A percentile compares a stretch with the other conserved stretches of the same genome.
Evolutionary conservation across 2,329 filamentous ascomycete genomes (phyloP).

Genomic region (Colletotrichum chrysophilum): DNA sequence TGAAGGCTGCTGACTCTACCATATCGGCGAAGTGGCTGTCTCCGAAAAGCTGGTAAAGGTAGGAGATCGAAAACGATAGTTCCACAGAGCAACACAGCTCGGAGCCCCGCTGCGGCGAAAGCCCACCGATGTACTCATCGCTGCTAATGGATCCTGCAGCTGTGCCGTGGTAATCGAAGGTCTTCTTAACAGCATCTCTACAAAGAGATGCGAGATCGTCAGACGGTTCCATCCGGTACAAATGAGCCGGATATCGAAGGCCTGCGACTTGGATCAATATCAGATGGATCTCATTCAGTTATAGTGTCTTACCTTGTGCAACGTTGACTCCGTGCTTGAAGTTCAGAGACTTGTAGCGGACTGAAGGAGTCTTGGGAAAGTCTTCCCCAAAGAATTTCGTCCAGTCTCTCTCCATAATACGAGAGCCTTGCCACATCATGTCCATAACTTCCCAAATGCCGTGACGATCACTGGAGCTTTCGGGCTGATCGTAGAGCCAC

Average conservation of each 20-base stretch:
- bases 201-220: slow-evolving; percentile 38
- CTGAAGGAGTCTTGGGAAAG: neutral
- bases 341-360: slow-evolving; percentile 35
- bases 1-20: slow-evolving; percentile 58
- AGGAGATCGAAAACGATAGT: slow-evolving; percentile 35
- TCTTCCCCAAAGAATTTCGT: slow-evolving; percentile 31
- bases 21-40: slow-evolving; percentile 50
- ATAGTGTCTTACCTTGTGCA: slow-evolving; percentile 40
- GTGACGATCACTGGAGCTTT: slow-evolving; percentile 8
- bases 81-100: slow-evolving; percentile 41
- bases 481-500: slow-evolving; percentile 43
- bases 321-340: slow-evolving; percentile 49
- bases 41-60: slow-evolving; percentile 37
- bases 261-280: slow-evolving; percentile 26
- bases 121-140: slow-evolving; percentile 43
- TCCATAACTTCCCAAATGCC: slow-evolving; percentile 46
- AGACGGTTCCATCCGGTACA: slow-evolving; percentile 45
- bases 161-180: slow-evolving; percentile 42
- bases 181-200: slow-evolving; percentile 39
- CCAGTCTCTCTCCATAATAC: slow-evolving; percentile 33
- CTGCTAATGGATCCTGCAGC: slow-evolving; percentile 46
- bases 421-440: slow-evolving; percentile 36
- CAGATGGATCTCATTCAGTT: neutral
- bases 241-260: slow-evolving; percentile 42
- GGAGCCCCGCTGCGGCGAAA: slow-evolving; percentile 40